Conservation (phyloP, 768 basidiomycete species). For the Tremella fuciformis region DNA sequence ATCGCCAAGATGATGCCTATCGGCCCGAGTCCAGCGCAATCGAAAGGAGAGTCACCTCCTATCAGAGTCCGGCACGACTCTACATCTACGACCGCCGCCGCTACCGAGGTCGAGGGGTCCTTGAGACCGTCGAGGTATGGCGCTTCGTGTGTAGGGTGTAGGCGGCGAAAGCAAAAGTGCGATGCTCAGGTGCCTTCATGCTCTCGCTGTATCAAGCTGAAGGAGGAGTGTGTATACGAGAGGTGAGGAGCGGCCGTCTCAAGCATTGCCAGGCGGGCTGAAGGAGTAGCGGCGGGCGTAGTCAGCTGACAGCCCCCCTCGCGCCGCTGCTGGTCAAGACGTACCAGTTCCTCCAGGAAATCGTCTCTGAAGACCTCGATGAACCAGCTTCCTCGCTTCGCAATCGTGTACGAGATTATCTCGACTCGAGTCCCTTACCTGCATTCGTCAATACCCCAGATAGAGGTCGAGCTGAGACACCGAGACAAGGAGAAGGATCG, state of each 20-base stretch:
- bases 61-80: too few species aligned
- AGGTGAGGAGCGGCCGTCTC: constrained; percentile 10
- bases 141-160: constrained; percentile 19
- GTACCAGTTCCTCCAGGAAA: constrained; percentile 12
- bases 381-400: constrained; percentile 1
- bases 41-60: too few species aligned
- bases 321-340: constrained; percentile 17
- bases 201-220: constrained; percentile 10
- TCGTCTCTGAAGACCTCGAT: constrained; percentile 8
- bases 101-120: neutral
- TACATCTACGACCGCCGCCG: too few species aligned
- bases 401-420: constrained; percentile 1
- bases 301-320: constrained; percentile 15
- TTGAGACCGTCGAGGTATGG: constrained; percentile 16
- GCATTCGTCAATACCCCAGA: constrained; percentile 8
- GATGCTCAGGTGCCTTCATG: constrained; percentile 18
- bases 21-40: too few species aligned
- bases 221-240: constrained; percentile 22
- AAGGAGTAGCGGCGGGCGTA: constrained; percentile 11
- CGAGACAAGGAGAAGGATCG: neutral
- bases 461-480: neutral
- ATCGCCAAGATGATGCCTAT: too few species aligned
- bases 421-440: constrained; percentile 8
- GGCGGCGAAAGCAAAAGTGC: constrained; percentile 21
- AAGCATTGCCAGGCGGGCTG: neutral